phyloP scores from a whole-genome alignment of 257 asterid species.

The Cynanchum wilfordii region DNA sequence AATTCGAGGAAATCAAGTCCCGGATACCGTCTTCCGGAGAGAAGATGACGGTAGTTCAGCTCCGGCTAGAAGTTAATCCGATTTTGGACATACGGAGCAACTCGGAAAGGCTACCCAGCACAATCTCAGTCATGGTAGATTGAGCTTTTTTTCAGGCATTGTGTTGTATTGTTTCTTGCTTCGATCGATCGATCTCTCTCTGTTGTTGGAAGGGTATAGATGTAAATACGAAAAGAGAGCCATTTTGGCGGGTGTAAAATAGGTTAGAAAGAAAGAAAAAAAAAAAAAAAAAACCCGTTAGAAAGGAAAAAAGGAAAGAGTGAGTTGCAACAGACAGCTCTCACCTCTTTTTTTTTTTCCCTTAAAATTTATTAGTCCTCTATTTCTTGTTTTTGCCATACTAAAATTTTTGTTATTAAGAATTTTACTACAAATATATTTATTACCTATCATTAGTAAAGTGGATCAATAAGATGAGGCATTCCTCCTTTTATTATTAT shows the following conservation, averaged over 20 bases:
- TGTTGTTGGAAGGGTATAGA: constrained; percentile 9
- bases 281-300: constrained; percentile 25
- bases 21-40: constrained; percentile 25
- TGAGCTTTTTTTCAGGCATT: neutral
- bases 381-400: constrained; percentile 15
- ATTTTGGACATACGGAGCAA: constrained; percentile 24
- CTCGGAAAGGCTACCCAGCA: constrained; percentile 67
- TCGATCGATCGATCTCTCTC: too few relatives aligned
- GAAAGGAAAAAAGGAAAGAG: constrained; percentile 1
- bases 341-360: constrained; percentile 20
- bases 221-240: constrained; percentile 48
- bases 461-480: constrained; percentile 31
- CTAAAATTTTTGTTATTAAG: constrained; percentile 29
- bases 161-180: too few relatives aligned
- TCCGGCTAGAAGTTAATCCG: constrained; percentile 46
- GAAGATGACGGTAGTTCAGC: constrained; percentile 32
- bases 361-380: constrained; percentile 25
- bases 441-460: constrained; percentile 4
- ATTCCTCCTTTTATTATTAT: constrained; percentile 16
- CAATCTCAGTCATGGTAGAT: constrained; percentile 38
- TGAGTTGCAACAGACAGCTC: constrained; percentile 38
- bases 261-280: neutral
- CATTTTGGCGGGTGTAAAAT: constrained; percentile 19
- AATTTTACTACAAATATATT: constrained; percentile 15
- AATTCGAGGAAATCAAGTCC: constrained; percentile 45